Evolutionary conservation across 257 asterid species (phyloP).

Genomic region (Cruciata laevipes): DNA sequence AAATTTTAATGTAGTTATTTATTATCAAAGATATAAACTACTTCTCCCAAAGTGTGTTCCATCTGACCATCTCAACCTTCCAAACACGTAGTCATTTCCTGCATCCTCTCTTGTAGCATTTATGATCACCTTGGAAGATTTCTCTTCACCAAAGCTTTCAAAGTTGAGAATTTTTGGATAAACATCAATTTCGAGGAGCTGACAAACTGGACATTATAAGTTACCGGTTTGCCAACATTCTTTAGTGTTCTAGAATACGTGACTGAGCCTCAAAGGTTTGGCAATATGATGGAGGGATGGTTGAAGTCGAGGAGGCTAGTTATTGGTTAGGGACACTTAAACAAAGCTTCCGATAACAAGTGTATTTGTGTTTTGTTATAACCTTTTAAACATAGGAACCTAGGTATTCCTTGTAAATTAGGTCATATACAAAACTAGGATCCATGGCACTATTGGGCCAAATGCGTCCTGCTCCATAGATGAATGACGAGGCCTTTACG

Average conservation of each 20-base stretch:
- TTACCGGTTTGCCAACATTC: constrained; percentile 70
- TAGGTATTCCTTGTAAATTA: constrained; percentile 45
- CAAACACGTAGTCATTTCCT: constrained; percentile 49
- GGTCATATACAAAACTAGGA: constrained; percentile 84
- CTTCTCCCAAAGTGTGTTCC: constrained; percentile 69
- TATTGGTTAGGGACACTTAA: constrained; percentile 31
- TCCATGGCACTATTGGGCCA: constrained; percentile 92
- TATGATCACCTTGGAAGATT: constrained; percentile 37
- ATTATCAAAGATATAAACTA: too few species aligned
- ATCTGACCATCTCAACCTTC: constrained; percentile 77
- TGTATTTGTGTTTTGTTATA: constrained; percentile 36
- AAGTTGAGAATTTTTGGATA: constrained; percentile 43
- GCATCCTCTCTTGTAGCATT: constrained; percentile 22
- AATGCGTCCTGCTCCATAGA: constrained; percentile 85
- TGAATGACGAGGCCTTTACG: constrained; percentile 62
- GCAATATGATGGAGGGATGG: constrained; percentile 84
- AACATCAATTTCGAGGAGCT: constrained; percentile 39
- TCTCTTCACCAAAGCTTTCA: constrained; percentile 46
- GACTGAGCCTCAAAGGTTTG: constrained; percentile 39
- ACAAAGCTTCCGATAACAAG: constrained; percentile 27
- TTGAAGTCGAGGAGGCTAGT: constrained; percentile 49
- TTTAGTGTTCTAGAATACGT: constrained; percentile 56
- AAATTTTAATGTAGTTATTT: too few species aligned
- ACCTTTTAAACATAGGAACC: constrained; percentile 61
- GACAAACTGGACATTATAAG: constrained; percentile 47